A percentile compares a stretch with the other conserved stretches of the same genome.
phyloP scores from a whole-genome alignment of 1,284 basidiomycete genomes.

The Afroboletus lepidellus region DNA sequence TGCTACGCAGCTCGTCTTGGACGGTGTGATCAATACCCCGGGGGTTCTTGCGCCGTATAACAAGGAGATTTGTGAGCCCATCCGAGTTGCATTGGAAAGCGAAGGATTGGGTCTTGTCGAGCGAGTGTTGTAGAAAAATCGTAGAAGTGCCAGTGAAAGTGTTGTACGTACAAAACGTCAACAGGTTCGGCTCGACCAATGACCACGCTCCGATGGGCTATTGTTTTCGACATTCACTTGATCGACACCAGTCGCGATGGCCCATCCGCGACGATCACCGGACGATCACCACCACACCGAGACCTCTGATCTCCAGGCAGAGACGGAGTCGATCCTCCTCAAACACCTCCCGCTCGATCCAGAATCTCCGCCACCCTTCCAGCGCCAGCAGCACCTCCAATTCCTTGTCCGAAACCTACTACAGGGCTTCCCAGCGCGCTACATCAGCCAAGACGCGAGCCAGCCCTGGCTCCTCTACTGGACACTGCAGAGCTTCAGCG shows the following conservation, averaged over 20 bases:
- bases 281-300: constrained; percentile 60
- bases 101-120: constrained; percentile 86
- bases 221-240: constrained; percentile 3
- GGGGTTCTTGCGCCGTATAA: constrained; percentile 91
- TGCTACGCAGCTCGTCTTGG: constrained; percentile 81
- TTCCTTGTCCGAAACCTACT: constrained; percentile 66
- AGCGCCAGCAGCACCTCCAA: constrained; percentile 63
- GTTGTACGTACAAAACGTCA: not conserved
- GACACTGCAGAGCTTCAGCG: constrained; percentile 79
- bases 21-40: constrained; percentile 72
- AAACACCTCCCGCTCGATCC: constrained; percentile 42
- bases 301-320: constrained; percentile 63
- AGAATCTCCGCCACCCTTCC: constrained; percentile 37
- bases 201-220: not conserved
- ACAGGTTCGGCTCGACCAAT: not conserved
- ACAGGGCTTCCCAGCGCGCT: constrained; percentile 76
- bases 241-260: constrained; percentile 16
- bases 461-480: constrained; percentile 93
- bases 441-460: constrained; percentile 85
- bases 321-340: constrained; percentile 65
- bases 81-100: constrained; percentile 74
- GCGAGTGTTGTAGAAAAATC: constrained; percentile 48
- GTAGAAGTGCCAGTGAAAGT: not conserved
- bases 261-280: constrained; percentile 36
- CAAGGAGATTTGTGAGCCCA: constrained; percentile 83